Percentiles rank a stretch among this genome's conserved stretches.
These are phyloP conservation scores for Shiraia sp. DNA, from an alignment of 2,329 filamentous ascomycete genomes.

Conservation along the genomic window DNA sequence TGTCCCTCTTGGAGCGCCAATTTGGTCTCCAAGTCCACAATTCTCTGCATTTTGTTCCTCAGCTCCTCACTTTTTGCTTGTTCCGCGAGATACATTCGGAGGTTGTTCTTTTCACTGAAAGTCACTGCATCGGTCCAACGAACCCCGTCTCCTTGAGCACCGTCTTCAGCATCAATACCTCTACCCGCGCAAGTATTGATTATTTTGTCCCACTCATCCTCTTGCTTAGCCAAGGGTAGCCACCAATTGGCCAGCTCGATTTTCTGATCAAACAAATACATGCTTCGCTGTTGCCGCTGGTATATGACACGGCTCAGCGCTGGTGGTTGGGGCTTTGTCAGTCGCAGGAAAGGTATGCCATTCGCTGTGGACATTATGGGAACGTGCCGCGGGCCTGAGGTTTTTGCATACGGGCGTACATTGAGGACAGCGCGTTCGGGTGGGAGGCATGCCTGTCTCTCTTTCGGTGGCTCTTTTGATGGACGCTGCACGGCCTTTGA, in stretches of 20 bases:
- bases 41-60: constrained; percentile 49
- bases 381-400: constrained; percentile 60
- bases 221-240: constrained; percentile 44
- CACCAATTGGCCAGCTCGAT: constrained; percentile 49
- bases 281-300: constrained; percentile 54
- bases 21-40: constrained; percentile 54
- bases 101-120: constrained; percentile 20
- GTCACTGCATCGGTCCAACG: constrained; percentile 39
- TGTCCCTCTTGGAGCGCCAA: constrained; percentile 47
- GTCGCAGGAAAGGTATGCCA: constrained; percentile 66
- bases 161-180: constrained; percentile 5
- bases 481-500: constrained; percentile 10
- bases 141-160: constrained; percentile 10
- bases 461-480: constrained; percentile 13
- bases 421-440: constrained; percentile 50
- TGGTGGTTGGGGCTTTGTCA: constrained; percentile 66
- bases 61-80: constrained; percentile 35
- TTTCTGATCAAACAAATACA: constrained; percentile 46
- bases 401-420: constrained; percentile 53
- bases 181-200: constrained; percentile 19
- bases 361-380: constrained; percentile 62
- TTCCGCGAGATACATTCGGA: constrained; percentile 17
- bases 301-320: constrained; percentile 63
- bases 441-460: constrained; percentile 41
- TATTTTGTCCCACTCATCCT: constrained; percentile 56